Evolutionary conservation across 352 stramenopile genomes (phyloP).

Genomic region (Phytophthora pisi): DNA sequence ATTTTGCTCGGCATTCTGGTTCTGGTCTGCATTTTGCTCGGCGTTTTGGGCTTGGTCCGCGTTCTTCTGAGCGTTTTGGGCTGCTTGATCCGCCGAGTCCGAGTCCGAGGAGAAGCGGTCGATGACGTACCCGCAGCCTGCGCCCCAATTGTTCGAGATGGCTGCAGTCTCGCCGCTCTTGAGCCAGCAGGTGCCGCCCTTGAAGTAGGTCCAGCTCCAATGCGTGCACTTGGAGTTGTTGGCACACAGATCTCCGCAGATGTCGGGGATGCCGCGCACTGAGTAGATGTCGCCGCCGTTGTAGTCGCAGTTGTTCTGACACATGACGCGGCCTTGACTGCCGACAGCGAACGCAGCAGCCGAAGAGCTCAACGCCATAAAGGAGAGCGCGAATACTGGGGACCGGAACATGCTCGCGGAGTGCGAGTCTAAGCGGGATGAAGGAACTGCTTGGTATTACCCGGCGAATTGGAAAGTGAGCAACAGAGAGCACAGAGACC

Average conservation of each 20-base stretch:
- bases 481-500: constrained; percentile 10
- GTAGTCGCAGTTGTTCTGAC: constrained; percentile 54
- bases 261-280: constrained; percentile 35
- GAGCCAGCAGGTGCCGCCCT: constrained; percentile 56
- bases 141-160: constrained; percentile 30
- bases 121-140: constrained; percentile 49
- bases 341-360: constrained; percentile 33
- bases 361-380: constrained; percentile 7
- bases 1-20: constrained; percentile 7
- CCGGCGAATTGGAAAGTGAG: constrained; percentile 33
- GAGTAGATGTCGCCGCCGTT: constrained; percentile 38
- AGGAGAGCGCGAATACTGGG: constrained; percentile 18
- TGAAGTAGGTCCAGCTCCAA: constrained; percentile 49
- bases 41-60: constrained; percentile 1
- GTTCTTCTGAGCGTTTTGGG: constrained; percentile 8
- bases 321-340: constrained; percentile 49
- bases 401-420: constrained; percentile 25
- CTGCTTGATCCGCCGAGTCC: constrained; percentile 14
- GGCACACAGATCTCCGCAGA: constrained; percentile 45
- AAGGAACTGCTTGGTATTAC: constrained; percentile 4
- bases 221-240: constrained; percentile 42
- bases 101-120: constrained; percentile 37
- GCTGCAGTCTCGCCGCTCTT: constrained; percentile 35
- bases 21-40: constrained; percentile 4
- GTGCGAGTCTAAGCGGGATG: background rate